These are phyloP conservation scores for Fusarium sp. DNA, from an alignment of 2,329 filamentous ascomycete genomes.

Conservation along the genomic window DNA sequence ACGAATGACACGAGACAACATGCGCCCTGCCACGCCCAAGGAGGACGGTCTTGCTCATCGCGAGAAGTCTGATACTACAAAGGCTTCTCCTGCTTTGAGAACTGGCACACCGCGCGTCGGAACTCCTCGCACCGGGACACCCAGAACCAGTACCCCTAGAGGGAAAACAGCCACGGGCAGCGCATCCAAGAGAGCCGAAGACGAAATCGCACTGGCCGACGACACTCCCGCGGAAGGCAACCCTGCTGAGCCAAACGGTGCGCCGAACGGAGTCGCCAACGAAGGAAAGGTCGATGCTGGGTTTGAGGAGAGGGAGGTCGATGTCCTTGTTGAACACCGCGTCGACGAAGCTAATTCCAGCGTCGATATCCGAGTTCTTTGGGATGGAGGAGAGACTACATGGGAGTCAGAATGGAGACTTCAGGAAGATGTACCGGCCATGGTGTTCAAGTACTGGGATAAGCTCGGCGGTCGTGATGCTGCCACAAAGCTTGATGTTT, in stretches of 20 bases:
- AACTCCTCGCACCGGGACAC: conserved; percentile 23
- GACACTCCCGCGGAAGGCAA: not conserved
- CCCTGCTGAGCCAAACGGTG: conserved; percentile 5
- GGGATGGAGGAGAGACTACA: conserved; percentile 40
- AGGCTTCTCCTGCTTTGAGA: conserved; percentile 21
- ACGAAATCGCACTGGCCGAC: not conserved
- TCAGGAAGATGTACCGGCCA: conserved; percentile 41
- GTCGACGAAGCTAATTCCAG: conserved; percentile 39
- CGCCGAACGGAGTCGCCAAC: conserved; percentile 21
- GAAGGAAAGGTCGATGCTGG: conserved; percentile 4
- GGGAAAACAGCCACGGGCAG: not conserved
- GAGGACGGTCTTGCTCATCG: conserved; percentile 31
- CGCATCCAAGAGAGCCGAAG: not conserved
- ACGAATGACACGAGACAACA: conserved; percentile 14
- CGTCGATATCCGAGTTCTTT: conserved; percentile 41
- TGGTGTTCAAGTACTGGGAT: conserved; percentile 46
- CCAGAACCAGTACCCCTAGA: conserved; percentile 2
- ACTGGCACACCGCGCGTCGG: conserved; percentile 17
- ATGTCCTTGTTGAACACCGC: conserved; percentile 36
- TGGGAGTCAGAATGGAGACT: conserved; percentile 46
- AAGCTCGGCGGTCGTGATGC: conserved; percentile 39
- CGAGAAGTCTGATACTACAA: conserved; percentile 21
- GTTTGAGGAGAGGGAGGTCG: conserved; percentile 39
- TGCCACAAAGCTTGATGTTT: conserved; percentile 40
- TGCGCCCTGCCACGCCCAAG: conserved; percentile 19